Base-by-base conservation (phyloP, 2,329 filamentous ascomycete species). In the Diaporthe vexans region DNA sequence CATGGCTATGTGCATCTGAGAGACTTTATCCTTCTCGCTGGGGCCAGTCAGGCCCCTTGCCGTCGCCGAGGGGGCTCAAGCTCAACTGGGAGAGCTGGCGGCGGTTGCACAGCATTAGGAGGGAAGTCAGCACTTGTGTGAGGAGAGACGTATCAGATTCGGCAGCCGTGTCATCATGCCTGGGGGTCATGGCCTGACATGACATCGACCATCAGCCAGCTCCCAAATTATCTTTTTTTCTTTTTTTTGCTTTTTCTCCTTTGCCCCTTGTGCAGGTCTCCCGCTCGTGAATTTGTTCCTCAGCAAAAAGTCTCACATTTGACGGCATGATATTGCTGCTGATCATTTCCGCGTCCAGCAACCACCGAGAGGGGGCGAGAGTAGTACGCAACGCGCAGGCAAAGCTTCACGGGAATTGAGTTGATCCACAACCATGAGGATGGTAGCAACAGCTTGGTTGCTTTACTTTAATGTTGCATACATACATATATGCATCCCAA, bases 101-200 rank as follows among this genome's bases (percentile, higher is more conserved):
- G 9, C 35, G 11, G 46, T 63, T n/a, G 11, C 69, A 72, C 57
- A 54, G 43, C 29, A 54, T 63, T 37, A 33, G 57, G 29, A 37
- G 56, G 46, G 19, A 63, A 33, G 33, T 54, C 69, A 72, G 69
- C 57, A 63, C 56, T 71, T 71, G 57, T 26, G 24, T 8, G 17
- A 40, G 43, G 24, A 40, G 13, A 72, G 33, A 63, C 37, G 58
- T 63, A 71, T 71, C 43, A 61, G n/a, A 71, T 71, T 51, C 51
- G 21, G 40, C n/a, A 71, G 68, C 54, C 29, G 29, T 48, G 24
- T 52, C 69, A 61, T 71, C 68, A 61, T 61, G n/a, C 40, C 24
- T 35, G 40, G 54, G 46, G 48, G n/a, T 43, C 46, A 29, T 61
- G 69, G 56, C 63, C 63, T 67, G 63, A 67, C 63, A 67, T 67